Evolutionary conservation across 2,329 filamentous ascomycete species (phyloP), one percentile per base, ranked within the genome.

Genomic region (Pestalotiopsis sp.): DNA sequence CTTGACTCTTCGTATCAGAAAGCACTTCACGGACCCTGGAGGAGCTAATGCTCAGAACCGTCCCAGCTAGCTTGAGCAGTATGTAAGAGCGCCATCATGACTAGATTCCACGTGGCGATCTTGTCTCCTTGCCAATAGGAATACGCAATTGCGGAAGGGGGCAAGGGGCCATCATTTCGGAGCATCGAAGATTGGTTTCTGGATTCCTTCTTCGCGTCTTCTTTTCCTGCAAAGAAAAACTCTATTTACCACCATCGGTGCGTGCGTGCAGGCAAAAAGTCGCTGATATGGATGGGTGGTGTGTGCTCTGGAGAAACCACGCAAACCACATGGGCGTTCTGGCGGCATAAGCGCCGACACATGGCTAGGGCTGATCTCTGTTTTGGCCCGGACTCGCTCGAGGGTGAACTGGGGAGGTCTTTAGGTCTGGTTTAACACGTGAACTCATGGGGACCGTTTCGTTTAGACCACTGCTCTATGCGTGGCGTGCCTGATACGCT

Each of bases 141-240:
- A 31, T 14, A 25, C 14, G 23, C 27, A 36, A 31, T 38, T 61
- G 27, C 20, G n/a, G 11, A 31, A n/a, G 31, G 17, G 17, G 27
- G 31, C 31, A 36, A 38, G 13, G 58, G 23, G 27, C 12, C 17
- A 27, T 25, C 13, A 36, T 12, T 61, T n/a, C n/a, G 56, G 61
- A 63, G 7, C 36, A 45, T 63, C 31, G 36, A 41, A 63, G 4
- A 57, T n/a, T 57, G 20, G 25, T n/a, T 31, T 65, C 49, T 57
- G 20, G 25, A n/a, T 31, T 65, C 49, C 63, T 65, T 65, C 63
- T 65, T 65, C 49, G 41, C 25, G 63, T 31, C n/a, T 65, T 65
- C 63, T 65, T 57, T 45, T 57, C 39, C 39, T 56, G 49, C 63
- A 63, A 27, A 65, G 45, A 65, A 56, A 57, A 65, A 65, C 57